phyloP scores from a whole-genome alignment of 768 basidiomycete species.

The Agrocybe chaxingu region DNA sequence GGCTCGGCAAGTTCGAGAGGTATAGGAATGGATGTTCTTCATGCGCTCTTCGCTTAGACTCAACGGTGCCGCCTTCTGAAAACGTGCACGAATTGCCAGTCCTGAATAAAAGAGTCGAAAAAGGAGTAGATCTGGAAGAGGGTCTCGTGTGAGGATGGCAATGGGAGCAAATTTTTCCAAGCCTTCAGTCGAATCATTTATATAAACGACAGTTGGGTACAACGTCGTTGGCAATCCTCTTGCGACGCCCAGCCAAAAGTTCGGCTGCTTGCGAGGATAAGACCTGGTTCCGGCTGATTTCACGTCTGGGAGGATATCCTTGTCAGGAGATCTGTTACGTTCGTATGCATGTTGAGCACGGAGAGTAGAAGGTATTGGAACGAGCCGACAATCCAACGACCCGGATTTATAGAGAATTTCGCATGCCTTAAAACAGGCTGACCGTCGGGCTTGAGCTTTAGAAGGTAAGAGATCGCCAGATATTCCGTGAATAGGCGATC shows the following conservation, averaged over 20 bases:
- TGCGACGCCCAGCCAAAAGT: constrained; percentile 59
- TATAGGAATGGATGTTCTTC: constrained; percentile 54
- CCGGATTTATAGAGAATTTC: constrained; percentile 45
- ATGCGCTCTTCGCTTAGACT: constrained; percentile 43
- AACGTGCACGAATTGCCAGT: constrained; percentile 35
- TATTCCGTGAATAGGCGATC: constrained; percentile 36
- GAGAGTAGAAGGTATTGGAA: constrained; percentile 31
- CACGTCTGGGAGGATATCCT: constrained; percentile 20
- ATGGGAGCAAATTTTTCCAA: constrained; percentile 51
- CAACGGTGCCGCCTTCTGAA: constrained; percentile 48
- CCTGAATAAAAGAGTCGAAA: constrained; percentile 64
- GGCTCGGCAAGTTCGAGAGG: constrained; percentile 57
- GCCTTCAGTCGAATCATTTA: constrained; percentile 27
- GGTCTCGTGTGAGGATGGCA: constrained; percentile 61
- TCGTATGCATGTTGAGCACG: constrained; percentile 16
- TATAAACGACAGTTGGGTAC: constrained; percentile 56
- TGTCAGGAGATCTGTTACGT: constrained; percentile 4
- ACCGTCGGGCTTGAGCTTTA: constrained; percentile 51
- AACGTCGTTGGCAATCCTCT: constrained; percentile 28
- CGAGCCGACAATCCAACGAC: constrained; percentile 47
- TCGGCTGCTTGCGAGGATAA: constrained; percentile 58
- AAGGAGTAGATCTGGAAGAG: constrained; percentile 53
- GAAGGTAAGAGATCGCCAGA: constrained; percentile 44
- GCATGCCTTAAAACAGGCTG: constrained; percentile 59
- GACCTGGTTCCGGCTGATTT: constrained; percentile 42